Base-by-base conservation (phyloP, 2,329 filamentous ascomycete genomes). In the Beauveria asiatica region DNA sequence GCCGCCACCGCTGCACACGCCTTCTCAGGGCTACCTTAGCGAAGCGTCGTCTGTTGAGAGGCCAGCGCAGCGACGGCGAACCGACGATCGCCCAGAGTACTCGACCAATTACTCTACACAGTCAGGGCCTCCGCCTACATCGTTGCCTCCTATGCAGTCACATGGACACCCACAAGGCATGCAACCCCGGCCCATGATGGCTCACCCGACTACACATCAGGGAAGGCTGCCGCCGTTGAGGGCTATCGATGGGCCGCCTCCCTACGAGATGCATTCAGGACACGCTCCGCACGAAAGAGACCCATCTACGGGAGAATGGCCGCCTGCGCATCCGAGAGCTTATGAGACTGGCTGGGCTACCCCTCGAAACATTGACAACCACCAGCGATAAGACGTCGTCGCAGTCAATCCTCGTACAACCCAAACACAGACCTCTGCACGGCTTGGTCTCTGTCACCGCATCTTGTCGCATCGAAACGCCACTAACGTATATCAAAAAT, bases 191-290 rank as follows among this genome's bases (percentile, higher is more conserved):
- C 74, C 73, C n/a, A 67, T 68, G 6, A 74, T 75, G 3, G 70
- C 73, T 19, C 49, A 21, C 9, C 65, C 72, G n/a, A 70, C 73
- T 7, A 70, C 70, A 1, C 71, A 72, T 5, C 71, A 72, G 13
- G 76, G 80, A 10, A 73, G 78, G 59, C 69, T 83, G 3, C 80
- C 80, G 5, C 78, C 80, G 2, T 65, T 83, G 42, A 73, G 79
- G 55, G 64, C 67, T 5, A 75, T 82, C 63, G 79, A 82, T 46
- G 70, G 72, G 4, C 64, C 65, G 1, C 65, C 67, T 5, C 57
- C 51, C 6, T 63, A 66, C 48, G 64, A 66, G 8, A 57, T 66
- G 21, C 63, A 62, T 8, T 55, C 64, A 13, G 70, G 71, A 5
- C 68, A 66, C 39, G 64, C 42, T n/a, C 48, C 65, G 16, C 70